phyloP scores from a whole-genome alignment of 148 eudicot species.

The Dianthus caryophyllus region DNA sequence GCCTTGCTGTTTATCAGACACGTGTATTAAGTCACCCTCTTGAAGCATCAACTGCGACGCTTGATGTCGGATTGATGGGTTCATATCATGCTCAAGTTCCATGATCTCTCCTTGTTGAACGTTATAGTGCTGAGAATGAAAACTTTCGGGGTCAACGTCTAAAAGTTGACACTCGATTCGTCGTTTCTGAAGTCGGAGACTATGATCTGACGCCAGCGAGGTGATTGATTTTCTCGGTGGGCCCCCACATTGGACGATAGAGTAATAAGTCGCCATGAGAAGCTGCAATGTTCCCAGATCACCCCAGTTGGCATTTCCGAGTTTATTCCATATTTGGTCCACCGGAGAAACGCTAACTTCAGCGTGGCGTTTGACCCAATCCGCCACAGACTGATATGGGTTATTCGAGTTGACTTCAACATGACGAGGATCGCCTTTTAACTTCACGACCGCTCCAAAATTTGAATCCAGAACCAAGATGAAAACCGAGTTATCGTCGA shows the following conservation, averaged over 20 bases:
- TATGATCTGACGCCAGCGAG: constrained; percentile 61
- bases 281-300: constrained; percentile 66
- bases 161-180: constrained; percentile 47
- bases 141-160: constrained; percentile 31
- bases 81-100: constrained; percentile 39
- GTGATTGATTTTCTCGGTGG: constrained; percentile 63
- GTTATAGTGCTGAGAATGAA: constrained; percentile 33
- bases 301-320: constrained; percentile 80
- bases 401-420: constrained; percentile 46
- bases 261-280: constrained; percentile 58
- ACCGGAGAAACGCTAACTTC: constrained; percentile 58
- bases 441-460: constrained; percentile 64
- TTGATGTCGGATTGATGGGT: constrained; percentile 33
- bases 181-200: constrained; percentile 68
- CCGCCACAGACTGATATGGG: constrained; percentile 50
- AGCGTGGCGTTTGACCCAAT: constrained; percentile 62
- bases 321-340: constrained; percentile 72
- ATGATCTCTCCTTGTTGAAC: constrained; percentile 43
- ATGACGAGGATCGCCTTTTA: constrained; percentile 54
- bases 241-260: constrained; percentile 57
- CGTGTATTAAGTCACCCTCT: constrained; percentile 49
- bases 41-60: constrained; percentile 45
- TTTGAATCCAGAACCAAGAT: constrained; percentile 65
- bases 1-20: constrained; percentile 53
- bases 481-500: constrained; percentile 38